A percentile compares a stretch with the other conserved stretches of the same genome.
These are phyloP conservation scores for Ceratobasidium sp. DNA, from an alignment of 1,284 basidiomycete genomes.

Conservation along the genomic window DNA sequence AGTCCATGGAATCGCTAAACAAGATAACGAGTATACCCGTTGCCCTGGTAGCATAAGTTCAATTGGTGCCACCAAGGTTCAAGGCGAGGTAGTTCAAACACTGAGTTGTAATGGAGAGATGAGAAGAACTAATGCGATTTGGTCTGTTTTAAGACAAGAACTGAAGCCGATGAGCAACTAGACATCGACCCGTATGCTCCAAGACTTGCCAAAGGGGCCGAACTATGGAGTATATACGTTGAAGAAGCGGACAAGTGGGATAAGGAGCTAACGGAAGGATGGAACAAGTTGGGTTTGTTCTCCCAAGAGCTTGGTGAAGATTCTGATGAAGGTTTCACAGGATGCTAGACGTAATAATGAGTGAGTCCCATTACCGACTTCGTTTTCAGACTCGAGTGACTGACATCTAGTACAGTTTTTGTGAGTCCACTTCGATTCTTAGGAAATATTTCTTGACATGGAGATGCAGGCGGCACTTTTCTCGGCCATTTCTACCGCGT, in stretches of 20 bases:
- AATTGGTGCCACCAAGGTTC: too few relatives aligned
- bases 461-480: constrained; percentile 15
- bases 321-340: not conserved
- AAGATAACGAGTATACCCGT: too few relatives aligned
- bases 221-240: constrained; percentile 26
- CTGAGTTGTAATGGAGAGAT: too few relatives aligned
- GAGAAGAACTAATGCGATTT: too few relatives aligned
- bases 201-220: not conserved
- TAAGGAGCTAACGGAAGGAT: constrained; percentile 24
- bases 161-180: too few relatives aligned
- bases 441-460: not conserved
- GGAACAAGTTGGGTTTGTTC: constrained; percentile 7
- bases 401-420: not conserved
- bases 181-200: too few relatives aligned
- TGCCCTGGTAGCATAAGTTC: too few relatives aligned
- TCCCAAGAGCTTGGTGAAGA: not conserved
- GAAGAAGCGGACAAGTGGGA: constrained; percentile 30
- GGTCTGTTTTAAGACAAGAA: too few relatives aligned
- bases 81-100: too few relatives aligned
- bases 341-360: constrained; percentile 13
- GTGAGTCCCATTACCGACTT: not conserved
- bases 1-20: too few relatives aligned
- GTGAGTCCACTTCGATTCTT: not conserved
- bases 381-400: not conserved
- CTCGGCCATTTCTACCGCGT: constrained; percentile 15